Evolutionary conservation across 2,329 filamentous ascomycete species (phyloP), one percentile per base, ranked within the genome.

Genomic region (Phialophora chinensis): DNA sequence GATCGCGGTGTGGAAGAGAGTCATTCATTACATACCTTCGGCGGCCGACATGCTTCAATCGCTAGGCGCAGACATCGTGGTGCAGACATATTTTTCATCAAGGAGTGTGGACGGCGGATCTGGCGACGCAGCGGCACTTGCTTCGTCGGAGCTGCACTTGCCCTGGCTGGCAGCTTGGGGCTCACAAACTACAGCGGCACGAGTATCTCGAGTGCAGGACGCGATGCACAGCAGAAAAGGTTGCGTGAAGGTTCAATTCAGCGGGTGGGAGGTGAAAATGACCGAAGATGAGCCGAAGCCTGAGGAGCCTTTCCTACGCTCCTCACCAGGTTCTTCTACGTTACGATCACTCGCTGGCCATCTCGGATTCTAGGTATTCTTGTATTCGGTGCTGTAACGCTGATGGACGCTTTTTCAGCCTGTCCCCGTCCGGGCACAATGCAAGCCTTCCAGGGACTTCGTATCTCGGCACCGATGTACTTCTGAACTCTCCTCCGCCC

Each of bases 41-140:
- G 60, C 42, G 69, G 69, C 44, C 66, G 69, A 58, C 64, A 68
- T 62, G 71, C 65, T 65, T 71, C 69, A 61, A 71, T 64, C 60
- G 71, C 69, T 65, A 66, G 66, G 27, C 71, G 62, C 2, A 72
- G 63, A 63, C 66, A 72, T 31, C 71, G 63, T 29, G 71, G 66
- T 12, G 60, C 56, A 29, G 69, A 70, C 71, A 72, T 72, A 7
- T 63, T 59, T n/a, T 23, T 11, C 8, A 8, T 1, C 20, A 4
- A 1, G 29, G 11, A 35, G 6, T n/a, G 12, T 12, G 53, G 25
- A 29, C 12, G 7, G 20, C 52, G n/a, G n/a, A 10, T 54, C 25
- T 20, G 20, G 49, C 14, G 38, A 42, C 38, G 29, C 35, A 5
- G 38, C 14, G 38, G 17, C 38, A 17, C 38, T 6, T 42, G 38